A percentile compares a stretch with the other conserved stretches of the same genome.
These are phyloP conservation scores for Linnemannia elongata DNA, from an alignment of 192 early-diverging fungal species.

Conservation along the genomic window DNA sequence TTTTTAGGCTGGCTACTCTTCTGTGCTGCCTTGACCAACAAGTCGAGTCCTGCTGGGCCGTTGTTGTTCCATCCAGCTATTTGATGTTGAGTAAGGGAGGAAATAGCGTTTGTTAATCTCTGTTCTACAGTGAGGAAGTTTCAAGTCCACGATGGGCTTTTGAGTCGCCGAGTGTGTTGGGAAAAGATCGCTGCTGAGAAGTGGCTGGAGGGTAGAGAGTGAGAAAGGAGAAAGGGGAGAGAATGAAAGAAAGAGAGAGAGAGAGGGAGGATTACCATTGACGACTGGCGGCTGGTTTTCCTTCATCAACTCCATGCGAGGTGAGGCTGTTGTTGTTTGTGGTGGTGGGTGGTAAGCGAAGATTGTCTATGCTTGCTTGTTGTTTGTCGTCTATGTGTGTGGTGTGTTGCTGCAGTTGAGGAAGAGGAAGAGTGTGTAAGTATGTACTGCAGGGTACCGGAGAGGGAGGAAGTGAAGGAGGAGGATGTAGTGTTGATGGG, in stretches of 20 bases:
- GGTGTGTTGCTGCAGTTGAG: neutral
- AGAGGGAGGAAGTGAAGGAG: no score
- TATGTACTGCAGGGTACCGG: no score
- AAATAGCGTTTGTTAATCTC: neutral
- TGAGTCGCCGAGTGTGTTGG: neutral
- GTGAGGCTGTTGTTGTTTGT: neutral
- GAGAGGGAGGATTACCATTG: constrained; percentile 12
- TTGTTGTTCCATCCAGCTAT: constrained; percentile 30
- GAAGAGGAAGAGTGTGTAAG: neutral
- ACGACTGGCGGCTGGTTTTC: constrained; percentile 31
- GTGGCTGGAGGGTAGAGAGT: neutral
- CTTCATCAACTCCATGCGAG: constrained; percentile 46
- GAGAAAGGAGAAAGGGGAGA: neutral
- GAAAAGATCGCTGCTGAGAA: neutral
- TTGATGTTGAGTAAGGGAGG: neutral
- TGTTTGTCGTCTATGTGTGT: neutral
- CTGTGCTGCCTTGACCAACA: constrained; percentile 38
- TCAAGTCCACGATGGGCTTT: neutral
- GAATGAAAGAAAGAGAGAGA: neutral
- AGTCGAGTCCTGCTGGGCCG: constrained; percentile 34
- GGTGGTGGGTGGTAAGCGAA: neutral
- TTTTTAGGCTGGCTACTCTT: constrained; percentile 26
- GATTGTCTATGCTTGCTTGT: neutral
- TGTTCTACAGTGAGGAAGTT: neutral
- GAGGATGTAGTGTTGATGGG: no score